Percentiles rank a stretch among this genome's conserved stretches.
These are phyloP conservation scores for Penicillium sp. DNA, from an alignment of 2,329 filamentous ascomycete genomes.

Conservation along the genomic window DNA sequence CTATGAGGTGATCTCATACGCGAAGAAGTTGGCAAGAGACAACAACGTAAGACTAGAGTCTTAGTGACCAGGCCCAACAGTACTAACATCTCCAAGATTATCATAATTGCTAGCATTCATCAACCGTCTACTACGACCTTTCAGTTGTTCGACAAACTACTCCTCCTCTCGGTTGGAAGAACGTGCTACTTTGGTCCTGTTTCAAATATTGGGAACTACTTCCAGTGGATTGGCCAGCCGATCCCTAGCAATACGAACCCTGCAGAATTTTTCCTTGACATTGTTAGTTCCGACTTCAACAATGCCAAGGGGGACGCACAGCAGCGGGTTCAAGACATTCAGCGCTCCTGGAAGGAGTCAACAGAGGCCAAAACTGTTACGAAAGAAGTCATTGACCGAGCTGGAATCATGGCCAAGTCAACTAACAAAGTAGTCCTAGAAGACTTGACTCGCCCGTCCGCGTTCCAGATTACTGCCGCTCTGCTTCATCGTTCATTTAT, in stretches of 20 bases:
- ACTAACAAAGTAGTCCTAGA: conserved; percentile 14
- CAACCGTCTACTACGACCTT: conserved; percentile 80
- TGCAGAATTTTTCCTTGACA: conserved; percentile 74
- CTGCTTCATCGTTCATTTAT: conserved; percentile 76
- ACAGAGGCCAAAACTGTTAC: conserved; percentile 34
- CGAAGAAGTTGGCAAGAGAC: conserved; percentile 62
- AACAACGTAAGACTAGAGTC: conserved; percentile 63
- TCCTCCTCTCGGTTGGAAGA: conserved; percentile 68
- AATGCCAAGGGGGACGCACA: conserved; percentile 48
- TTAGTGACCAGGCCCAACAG: neutral
- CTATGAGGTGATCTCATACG: conserved; percentile 71
- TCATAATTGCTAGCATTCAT: conserved; percentile 79
- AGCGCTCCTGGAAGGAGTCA: conserved; percentile 56
- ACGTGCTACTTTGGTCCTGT: conserved; percentile 72
- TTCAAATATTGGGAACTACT: conserved; percentile 59
- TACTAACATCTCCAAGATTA: too few species aligned
- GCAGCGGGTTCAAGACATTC: conserved; percentile 54
- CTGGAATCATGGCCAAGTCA: conserved; percentile 27
- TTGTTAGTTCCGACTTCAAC: conserved; percentile 74
- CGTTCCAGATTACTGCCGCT: conserved; percentile 55
- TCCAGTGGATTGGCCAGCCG: conserved; percentile 57
- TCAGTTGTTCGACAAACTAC: conserved; percentile 73
- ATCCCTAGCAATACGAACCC: conserved; percentile 72
- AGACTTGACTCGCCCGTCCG: conserved; percentile 41
- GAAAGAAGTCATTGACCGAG: conserved; percentile 26